Conservation (phyloP, 1,139 yeast species). For the Hemisphaericaspora subhashii region DNA sequence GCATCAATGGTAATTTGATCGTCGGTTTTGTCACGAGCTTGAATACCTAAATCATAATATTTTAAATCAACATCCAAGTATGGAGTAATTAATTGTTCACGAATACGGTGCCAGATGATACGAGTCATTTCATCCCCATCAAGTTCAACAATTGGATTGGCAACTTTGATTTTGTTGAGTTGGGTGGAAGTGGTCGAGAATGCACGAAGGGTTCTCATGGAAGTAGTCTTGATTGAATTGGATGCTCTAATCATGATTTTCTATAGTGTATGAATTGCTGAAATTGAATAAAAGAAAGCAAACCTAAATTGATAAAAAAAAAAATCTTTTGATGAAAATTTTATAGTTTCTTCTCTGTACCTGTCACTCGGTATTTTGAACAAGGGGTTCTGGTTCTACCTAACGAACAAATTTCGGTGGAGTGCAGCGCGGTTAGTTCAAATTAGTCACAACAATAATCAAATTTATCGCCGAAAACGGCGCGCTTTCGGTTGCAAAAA, state of each 20-base stretch:
- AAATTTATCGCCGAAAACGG: neutral
- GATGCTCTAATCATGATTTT: slow-evolving; percentile 17
- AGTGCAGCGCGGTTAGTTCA: neutral
- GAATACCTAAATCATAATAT: slow-evolving; percentile 73
- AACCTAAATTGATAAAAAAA: neutral
- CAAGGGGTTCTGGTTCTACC: too few relatives aligned
- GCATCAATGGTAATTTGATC: slow-evolving; percentile 76
- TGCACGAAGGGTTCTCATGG: slow-evolving; percentile 18
- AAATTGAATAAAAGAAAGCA: neutral
- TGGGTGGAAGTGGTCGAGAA: slow-evolving; percentile 22
- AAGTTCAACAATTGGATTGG: slow-evolving; percentile 74
- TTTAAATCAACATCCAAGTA: slow-evolving; percentile 71
- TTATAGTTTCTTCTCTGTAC: neutral
- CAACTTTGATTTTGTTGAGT: slow-evolving; percentile 61
- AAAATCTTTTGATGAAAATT: neutral
- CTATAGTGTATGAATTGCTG: neutral
- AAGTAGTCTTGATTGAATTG: slow-evolving; percentile 13
- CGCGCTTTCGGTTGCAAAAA: neutral
- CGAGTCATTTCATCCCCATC: slow-evolving; percentile 90
- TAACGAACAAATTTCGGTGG: neutral
- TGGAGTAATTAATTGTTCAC: slow-evolving; percentile 67
- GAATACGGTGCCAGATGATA: slow-evolving; percentile 78
- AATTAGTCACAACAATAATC: neutral
- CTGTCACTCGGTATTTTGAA: too few relatives aligned
- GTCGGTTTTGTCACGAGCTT: slow-evolving; percentile 68